phyloP scores from a whole-genome alignment of 2,329 filamentous ascomycete species.

The Epichloe sibirici region DNA sequence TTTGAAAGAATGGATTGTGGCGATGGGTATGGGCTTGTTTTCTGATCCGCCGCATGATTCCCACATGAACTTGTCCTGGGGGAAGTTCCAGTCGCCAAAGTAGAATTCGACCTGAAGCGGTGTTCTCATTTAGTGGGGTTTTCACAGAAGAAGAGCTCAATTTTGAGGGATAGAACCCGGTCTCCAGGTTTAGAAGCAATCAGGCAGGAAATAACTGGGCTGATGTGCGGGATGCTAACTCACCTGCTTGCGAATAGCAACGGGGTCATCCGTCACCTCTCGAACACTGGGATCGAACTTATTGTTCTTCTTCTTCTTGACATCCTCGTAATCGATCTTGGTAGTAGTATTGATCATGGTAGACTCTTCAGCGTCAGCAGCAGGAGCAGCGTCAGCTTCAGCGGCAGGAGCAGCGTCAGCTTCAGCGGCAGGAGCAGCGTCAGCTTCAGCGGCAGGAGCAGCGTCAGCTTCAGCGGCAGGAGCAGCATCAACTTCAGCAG shows the following conservation, averaged over 20 bases:
- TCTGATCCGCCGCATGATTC: constrained; percentile 61
- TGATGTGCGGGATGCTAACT: constrained; percentile 7
- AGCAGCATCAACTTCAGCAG: constrained; percentile 8
- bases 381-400: constrained; percentile 12
- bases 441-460: constrained; percentile 8
- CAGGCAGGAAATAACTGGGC: too few relatives aligned
- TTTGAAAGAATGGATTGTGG: constrained; percentile 74
- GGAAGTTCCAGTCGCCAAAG: constrained; percentile 88
- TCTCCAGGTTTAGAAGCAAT: neutral
- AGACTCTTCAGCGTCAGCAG: constrained; percentile 8
- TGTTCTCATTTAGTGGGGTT: neutral
- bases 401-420: constrained; percentile 10
- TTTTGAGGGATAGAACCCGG: neutral
- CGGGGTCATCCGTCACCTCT: constrained; percentile 63
- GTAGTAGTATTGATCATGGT: constrained; percentile 34
- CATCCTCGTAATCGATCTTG: constrained; percentile 25
- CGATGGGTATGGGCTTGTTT: constrained; percentile 72
- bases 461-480: constrained; percentile 13
- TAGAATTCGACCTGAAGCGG: constrained; percentile 74
- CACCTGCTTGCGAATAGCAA: constrained; percentile 75
- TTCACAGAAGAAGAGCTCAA: neutral
- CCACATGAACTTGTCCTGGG: constrained; percentile 79
- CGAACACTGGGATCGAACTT: constrained; percentile 60
- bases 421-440: constrained; percentile 10
- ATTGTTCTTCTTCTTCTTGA: constrained; percentile 37